A percentile compares a stretch with the other conserved stretches of the same genome.
Conservation (phyloP, 768 basidiomycete species). For the Russula dissimulans region DNA sequence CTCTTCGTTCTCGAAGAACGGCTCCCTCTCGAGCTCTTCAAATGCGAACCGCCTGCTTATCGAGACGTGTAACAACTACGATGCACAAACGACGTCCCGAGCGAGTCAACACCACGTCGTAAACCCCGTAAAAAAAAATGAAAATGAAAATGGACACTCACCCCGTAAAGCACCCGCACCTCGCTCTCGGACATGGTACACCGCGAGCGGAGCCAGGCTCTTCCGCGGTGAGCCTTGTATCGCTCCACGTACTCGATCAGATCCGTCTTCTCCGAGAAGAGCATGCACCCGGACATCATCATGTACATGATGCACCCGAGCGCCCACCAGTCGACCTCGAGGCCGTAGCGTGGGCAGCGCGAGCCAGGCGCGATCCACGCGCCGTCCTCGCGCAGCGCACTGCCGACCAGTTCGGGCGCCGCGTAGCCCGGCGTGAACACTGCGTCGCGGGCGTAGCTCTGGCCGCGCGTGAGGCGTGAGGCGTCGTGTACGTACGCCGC, state of each 20-base stretch:
- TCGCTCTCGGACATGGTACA: constrained; percentile 10
- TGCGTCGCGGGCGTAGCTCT: constrained; percentile 14
- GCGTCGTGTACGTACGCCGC: constrained; percentile 15
- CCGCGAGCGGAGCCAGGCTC: constrained; percentile 13
- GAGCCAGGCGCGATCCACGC: constrained; percentile 10
- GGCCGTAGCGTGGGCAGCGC: constrained; percentile 14
- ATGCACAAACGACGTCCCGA: not conserved
- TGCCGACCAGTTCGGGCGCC: constrained; percentile 16
- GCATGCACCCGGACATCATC: constrained; percentile 15
- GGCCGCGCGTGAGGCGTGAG: constrained; percentile 12
- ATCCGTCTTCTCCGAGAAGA: constrained; percentile 16
- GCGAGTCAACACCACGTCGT: not conserved
- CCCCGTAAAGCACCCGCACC: constrained; percentile 14
- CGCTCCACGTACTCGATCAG: constrained; percentile 11
- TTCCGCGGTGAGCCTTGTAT: constrained; percentile 8
- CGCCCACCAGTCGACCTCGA: constrained; percentile 20
- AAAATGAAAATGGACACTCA: not conserved
- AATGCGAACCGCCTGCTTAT: constrained; percentile 15
- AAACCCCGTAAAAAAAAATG: not conserved
- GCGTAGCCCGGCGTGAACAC: constrained; percentile 18
- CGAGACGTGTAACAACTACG: constrained; percentile 13
- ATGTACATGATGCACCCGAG: constrained; percentile 20
- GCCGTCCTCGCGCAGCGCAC: constrained; percentile 7
- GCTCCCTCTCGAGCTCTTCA: constrained; percentile 14
- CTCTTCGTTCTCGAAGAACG: constrained; percentile 17